Conservation (phyloP, 305 asterid genomes). For the Plantago lanceolata region DNA sequence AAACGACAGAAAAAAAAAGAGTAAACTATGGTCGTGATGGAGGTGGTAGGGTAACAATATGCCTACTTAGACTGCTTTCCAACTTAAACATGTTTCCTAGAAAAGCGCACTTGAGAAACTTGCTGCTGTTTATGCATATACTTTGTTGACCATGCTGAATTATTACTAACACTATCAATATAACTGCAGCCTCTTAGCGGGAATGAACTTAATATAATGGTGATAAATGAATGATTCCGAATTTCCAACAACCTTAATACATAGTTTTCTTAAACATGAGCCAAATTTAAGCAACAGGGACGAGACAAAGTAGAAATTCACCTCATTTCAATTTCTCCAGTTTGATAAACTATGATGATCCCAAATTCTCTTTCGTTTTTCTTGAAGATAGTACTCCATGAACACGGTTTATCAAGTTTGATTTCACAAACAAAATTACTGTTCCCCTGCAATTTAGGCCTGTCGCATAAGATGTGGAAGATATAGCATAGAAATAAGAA, state of each 20-base stretch:
- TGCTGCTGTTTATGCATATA: too few relatives aligned
- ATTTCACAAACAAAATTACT: slow-evolving; percentile 36
- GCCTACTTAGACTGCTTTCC: too few relatives aligned
- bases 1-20: too few relatives aligned
- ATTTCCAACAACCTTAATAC: neutral
- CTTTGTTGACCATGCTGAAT: too few relatives aligned
- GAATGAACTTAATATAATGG: too few relatives aligned
- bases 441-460: slow-evolving; percentile 48
- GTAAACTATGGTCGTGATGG: too few relatives aligned
- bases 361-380: slow-evolving; percentile 50
- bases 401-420: slow-evolving; percentile 66
- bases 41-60: too few relatives aligned
- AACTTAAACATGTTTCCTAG: too few relatives aligned
- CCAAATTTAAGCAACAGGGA: slow-evolving; percentile 7
- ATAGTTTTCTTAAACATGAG: slow-evolving; percentile 14
- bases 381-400: slow-evolving; percentile 66
- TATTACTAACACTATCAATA: too few relatives aligned
- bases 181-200: too few relatives aligned
- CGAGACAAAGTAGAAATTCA: slow-evolving; percentile 24
- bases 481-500: slow-evolving; percentile 10
- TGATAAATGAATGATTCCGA: too few relatives aligned
- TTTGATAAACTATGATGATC: slow-evolving; percentile 60
- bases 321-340: slow-evolving; percentile 83
- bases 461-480: slow-evolving; percentile 28
- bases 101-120: too few relatives aligned